phyloP scores from a whole-genome alignment of 1,284 basidiomycete species.

The Malassezia sympodialis region DNA sequence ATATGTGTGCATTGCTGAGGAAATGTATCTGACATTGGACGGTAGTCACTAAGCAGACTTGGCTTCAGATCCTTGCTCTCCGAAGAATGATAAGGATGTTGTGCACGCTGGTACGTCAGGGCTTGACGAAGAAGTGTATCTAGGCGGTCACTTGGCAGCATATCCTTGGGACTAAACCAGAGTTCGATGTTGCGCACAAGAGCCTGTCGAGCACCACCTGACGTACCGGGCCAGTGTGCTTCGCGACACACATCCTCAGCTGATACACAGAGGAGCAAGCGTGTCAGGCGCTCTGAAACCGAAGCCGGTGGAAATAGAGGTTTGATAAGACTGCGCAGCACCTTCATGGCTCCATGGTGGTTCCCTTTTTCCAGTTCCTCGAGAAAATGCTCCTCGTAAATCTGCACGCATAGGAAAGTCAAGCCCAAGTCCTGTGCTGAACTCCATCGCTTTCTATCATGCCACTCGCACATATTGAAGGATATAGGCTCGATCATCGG shows the following conservation, averaged over 20 bases:
- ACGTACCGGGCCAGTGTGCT: slow-evolving; percentile 80
- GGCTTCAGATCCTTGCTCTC: not conserved
- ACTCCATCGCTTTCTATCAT: not conserved
- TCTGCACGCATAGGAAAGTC: slow-evolving; percentile 63
- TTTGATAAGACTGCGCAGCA: slow-evolving; percentile 76
- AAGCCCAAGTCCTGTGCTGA: not conserved
- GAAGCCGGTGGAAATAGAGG: slow-evolving; percentile 50
- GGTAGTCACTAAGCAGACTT: slow-evolving; percentile 69
- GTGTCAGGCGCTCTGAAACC: slow-evolving; percentile 33
- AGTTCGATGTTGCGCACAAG: slow-evolving; percentile 74
- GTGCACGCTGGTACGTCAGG: slow-evolving; percentile 58
- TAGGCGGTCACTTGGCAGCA: slow-evolving; percentile 84
- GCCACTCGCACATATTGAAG: not conserved
- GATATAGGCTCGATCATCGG: not conserved
- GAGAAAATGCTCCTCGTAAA: slow-evolving; percentile 89
- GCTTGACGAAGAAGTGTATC: slow-evolving; percentile 77
- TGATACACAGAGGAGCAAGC: slow-evolving; percentile 32
- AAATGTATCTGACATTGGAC: slow-evolving; percentile 66
- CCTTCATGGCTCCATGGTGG: slow-evolving; percentile 70
- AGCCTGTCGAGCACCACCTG: slow-evolving; percentile 64
- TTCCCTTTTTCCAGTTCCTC: slow-evolving; percentile 78
- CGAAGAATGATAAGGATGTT: slow-evolving; percentile 30
- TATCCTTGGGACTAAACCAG: slow-evolving; percentile 74
- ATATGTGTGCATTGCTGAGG: slow-evolving; percentile 63
- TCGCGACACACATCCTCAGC: slow-evolving; percentile 69